Percentiles rank a stretch among this genome's conserved stretches.
Evolutionary conservation across 139 green algal genomes (phyloP).

Genomic region (Auxenochlorella pyrenoidosa): DNA sequence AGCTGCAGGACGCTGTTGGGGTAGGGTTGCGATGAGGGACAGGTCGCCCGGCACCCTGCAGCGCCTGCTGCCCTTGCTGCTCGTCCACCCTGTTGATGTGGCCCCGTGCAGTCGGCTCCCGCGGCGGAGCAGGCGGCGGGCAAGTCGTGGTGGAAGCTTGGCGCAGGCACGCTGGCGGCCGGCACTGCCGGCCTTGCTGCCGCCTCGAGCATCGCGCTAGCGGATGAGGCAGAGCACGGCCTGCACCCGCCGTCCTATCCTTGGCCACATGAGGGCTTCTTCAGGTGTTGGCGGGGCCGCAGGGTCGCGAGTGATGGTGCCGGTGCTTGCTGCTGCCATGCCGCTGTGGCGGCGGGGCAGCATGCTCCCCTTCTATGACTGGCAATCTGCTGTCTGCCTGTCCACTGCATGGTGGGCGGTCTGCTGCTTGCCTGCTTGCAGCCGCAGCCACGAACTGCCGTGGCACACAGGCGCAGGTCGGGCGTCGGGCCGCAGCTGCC

Average conservation of each 20-base stretch:
- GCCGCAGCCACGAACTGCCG: neutral
- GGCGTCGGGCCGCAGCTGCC: neutral
- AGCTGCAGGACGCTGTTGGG: neutral
- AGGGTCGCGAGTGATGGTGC: too few species aligned
- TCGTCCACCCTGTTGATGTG: neutral
- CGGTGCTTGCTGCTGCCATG: neutral
- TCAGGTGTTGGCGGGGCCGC: conserved; percentile 49
- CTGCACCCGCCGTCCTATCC: conserved; percentile 87
- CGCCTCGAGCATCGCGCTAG: conserved; percentile 54
- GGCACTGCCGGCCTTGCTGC: conserved; percentile 38
- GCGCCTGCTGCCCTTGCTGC: neutral
- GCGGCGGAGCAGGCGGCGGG: conserved; percentile 30
- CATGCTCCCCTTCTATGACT: too few species aligned
- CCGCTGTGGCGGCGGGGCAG: too few species aligned
- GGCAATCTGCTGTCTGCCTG: too few species aligned
- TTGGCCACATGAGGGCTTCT: conserved; percentile 93
- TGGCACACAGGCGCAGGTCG: neutral
- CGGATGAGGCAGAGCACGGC: conserved; percentile 93
- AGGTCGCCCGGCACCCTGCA: neutral
- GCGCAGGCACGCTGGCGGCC: conserved; percentile 9
- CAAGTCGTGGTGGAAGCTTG: neutral
- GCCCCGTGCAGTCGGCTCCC: conserved; percentile 10
- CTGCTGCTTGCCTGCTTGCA: too few species aligned
- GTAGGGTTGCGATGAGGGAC: neutral
- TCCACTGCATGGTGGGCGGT: too few species aligned